Conservation (phyloP, 768 basidiomycete genomes). For the Crepidotus variabilis region DNA sequence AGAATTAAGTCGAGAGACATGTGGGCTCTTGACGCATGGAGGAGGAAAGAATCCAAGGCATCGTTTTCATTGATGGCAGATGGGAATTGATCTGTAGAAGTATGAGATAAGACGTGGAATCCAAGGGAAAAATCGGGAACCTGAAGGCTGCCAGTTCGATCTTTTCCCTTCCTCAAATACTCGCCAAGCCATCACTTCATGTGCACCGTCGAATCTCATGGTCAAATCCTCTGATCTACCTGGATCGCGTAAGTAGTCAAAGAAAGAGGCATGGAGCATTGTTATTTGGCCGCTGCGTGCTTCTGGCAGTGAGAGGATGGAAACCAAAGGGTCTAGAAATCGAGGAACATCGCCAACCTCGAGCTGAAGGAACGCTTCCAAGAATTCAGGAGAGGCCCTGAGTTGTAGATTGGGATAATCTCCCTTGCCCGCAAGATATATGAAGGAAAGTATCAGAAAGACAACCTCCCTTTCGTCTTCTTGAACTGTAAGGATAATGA, state of each 20-base stretch:
- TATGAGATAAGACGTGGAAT: too few relatives aligned
- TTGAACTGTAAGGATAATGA: background rate
- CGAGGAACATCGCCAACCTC: background rate
- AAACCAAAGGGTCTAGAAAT: background rate
- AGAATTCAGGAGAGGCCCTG: background rate
- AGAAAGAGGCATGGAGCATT: background rate
- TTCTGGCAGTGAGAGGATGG: background rate
- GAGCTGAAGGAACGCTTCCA: background rate
- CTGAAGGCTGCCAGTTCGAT: too few relatives aligned
- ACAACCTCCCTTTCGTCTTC: background rate
- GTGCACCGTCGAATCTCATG: background rate
- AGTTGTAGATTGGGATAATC: background rate
- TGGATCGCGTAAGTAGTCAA: background rate
- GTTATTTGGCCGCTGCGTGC: background rate
- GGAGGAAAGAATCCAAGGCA: too few relatives aligned
- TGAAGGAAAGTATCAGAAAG: background rate
- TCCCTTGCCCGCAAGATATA: background rate
- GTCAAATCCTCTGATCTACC: background rate
- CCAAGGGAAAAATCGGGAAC: too few relatives aligned
- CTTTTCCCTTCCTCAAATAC: conserved; percentile 1
- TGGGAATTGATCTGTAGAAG: too few relatives aligned
- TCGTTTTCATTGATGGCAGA: too few relatives aligned
- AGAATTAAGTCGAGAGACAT: too few relatives aligned
- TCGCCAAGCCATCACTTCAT: conserved; percentile 13
- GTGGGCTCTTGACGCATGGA: too few relatives aligned